Evolutionary conservation across 2,329 filamentous ascomycete species (phyloP).

Genomic region (Neonectria neomacrospora): DNA sequence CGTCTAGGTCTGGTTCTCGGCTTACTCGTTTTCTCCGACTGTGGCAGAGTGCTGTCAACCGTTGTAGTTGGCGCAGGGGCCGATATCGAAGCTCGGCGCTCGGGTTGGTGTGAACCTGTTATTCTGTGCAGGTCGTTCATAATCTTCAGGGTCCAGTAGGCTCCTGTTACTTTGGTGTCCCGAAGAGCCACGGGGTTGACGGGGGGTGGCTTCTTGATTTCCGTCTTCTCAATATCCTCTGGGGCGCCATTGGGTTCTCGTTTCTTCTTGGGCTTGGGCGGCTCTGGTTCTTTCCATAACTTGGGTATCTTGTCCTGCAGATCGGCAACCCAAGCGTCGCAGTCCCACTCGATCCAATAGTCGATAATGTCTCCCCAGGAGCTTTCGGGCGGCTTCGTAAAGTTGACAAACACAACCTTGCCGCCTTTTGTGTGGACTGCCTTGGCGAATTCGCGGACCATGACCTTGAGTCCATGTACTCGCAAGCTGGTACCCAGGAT

Average conservation of each 20-base stretch:
- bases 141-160: slow-evolving; percentile 58
- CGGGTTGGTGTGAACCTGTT: slow-evolving; percentile 40
- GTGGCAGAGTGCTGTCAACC: slow-evolving; percentile 13
- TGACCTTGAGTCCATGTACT: slow-evolving; percentile 76
- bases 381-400: slow-evolving; percentile 77
- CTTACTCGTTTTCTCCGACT: slow-evolving; percentile 28
- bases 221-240: slow-evolving; percentile 42
- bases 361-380: slow-evolving; percentile 79
- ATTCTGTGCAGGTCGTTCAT: slow-evolving; percentile 52
- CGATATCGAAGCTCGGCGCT: slow-evolving; percentile 34
- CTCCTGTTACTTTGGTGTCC: slow-evolving; percentile 59
- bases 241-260: slow-evolving; percentile 44
- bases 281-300: slow-evolving; percentile 67
- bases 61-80: slow-evolving; percentile 9
- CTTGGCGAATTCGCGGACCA: slow-evolving; percentile 78
- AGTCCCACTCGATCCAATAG: slow-evolving; percentile 80
- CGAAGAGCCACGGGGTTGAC: slow-evolving; percentile 56
- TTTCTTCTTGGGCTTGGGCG: slow-evolving; percentile 54
- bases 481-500: slow-evolving; percentile 77
- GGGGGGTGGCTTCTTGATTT: slow-evolving; percentile 48
- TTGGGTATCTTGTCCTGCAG: slow-evolving; percentile 67
- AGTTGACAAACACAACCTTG: slow-evolving; percentile 78
- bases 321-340: slow-evolving; percentile 77
- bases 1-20: slow-evolving; percentile 45
- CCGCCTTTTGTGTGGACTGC: slow-evolving; percentile 75